These are phyloP conservation scores for Protomyces arabidopsidicola DNA, from an alignment of 1,139 yeast genomes.

Conservation along the genomic window DNA sequence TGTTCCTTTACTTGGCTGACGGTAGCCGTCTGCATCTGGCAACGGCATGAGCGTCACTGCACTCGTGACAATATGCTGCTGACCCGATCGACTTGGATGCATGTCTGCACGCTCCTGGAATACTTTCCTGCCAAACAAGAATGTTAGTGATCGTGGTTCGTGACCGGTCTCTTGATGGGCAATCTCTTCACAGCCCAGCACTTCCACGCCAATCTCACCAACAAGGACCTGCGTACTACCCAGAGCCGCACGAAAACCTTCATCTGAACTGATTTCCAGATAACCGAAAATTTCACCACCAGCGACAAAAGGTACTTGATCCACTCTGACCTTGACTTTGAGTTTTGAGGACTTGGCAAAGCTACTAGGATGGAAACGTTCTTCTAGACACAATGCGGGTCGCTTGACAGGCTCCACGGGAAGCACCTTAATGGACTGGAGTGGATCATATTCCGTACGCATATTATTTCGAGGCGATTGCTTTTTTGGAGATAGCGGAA, in stretches of 20 bases:
- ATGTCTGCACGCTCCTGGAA: slow-evolving; percentile 27
- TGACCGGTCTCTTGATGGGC: slow-evolving; percentile 21
- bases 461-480: background rate
- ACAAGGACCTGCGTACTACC: slow-evolving; percentile 24
- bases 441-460: slow-evolving; percentile 1
- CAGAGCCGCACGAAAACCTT: slow-evolving; percentile 17
- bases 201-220: slow-evolving; percentile 31
- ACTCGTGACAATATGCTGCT: slow-evolving; percentile 26
- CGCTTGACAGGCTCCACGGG: slow-evolving; percentile 19
- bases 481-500: background rate
- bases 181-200: slow-evolving; percentile 30
- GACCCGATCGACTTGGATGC: slow-evolving; percentile 4
- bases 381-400: slow-evolving; percentile 19
- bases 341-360: slow-evolving; percentile 17
- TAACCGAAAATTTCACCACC: slow-evolving; percentile 26
- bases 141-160: slow-evolving; percentile 28
- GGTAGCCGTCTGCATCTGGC: slow-evolving; percentile 30
- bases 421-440: slow-evolving; percentile 9
- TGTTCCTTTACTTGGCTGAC: slow-evolving; percentile 28
- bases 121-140: slow-evolving; percentile 26
- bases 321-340: slow-evolving; percentile 19
- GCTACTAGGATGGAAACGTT: slow-evolving; percentile 8
- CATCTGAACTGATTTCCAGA: slow-evolving; percentile 10
- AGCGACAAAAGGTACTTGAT: slow-evolving; percentile 19
- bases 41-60: slow-evolving; percentile 29